Conservation (phyloP, 345 rosid genomes). For the Chamaenerion angustifolium region DNA sequence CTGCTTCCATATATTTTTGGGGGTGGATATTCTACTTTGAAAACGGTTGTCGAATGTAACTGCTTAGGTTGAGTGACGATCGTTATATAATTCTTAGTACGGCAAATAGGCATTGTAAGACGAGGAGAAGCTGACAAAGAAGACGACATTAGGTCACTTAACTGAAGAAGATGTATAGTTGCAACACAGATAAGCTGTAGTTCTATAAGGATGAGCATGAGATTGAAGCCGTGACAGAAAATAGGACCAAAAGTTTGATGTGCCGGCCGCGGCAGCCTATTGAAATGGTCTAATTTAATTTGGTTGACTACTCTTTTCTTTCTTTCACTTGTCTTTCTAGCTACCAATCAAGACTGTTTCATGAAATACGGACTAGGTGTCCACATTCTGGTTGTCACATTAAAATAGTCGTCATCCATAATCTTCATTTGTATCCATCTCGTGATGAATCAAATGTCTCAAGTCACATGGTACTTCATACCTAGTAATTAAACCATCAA, state of each 20-base stretch:
- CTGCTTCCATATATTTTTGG: too few species aligned
- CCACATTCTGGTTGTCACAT: too few species aligned
- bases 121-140: not conserved
- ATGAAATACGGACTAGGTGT: not conserved
- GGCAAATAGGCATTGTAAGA: not conserved
- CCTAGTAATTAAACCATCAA: too few species aligned
- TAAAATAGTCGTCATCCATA: too few species aligned
- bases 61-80: not conserved
- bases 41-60: not conserved
- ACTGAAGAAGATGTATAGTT: not conserved
- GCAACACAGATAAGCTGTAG: not conserved
- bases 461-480: too few species aligned
- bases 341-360: not conserved
- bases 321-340: not conserved
- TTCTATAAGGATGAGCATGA: not conserved
- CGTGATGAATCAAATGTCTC: too few species aligned
- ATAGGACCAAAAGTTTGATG: not conserved
- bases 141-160: not conserved
- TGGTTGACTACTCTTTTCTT: not conserved
- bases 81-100: not conserved
- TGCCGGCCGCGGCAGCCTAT: not conserved
- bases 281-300: constrained; percentile 7
- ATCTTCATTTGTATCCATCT: too few species aligned
- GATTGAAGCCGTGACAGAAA: not conserved
- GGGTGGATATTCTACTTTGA: not conserved